Percentiles rank a stretch among this genome's conserved stretches.
These are phyloP conservation scores for Magnaporthales sp. DNA, from an alignment of 2,329 filamentous ascomycete species.

Conservation along the genomic window DNA sequence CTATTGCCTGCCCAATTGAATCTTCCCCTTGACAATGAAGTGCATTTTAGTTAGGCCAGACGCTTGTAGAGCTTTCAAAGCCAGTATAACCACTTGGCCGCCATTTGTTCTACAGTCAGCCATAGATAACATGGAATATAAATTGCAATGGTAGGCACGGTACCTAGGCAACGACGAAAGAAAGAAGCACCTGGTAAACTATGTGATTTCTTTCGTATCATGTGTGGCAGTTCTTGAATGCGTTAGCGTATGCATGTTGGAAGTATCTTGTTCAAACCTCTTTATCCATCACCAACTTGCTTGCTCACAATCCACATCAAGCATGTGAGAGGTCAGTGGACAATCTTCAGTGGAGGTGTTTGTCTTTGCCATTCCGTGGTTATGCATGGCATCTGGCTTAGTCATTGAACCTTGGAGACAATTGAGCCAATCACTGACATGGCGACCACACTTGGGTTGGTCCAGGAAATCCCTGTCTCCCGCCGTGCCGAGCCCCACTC, in stretches of 20 bases:
- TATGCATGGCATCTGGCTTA: background rate
- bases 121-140: background rate
- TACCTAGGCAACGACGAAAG: background rate
- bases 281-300: background rate
- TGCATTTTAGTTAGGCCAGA: background rate
- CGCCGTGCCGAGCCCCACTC: background rate
- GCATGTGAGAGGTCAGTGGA: background rate
- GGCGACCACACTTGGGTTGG: background rate
- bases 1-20: background rate
- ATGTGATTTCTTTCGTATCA: background rate
- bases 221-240: background rate
- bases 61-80: too few species aligned
- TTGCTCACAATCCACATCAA: background rate
- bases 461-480: background rate
- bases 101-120: background rate
- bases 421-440: background rate
- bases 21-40: background rate
- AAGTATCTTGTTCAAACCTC: background rate
- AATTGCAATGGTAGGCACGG: too few species aligned
- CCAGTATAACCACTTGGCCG: too few species aligned
- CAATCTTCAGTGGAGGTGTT: background rate
- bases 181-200: background rate
- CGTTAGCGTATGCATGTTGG: background rate
- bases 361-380: background rate
- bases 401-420: background rate